phyloP scores from a whole-genome alignment of 108 stramenopile genomes.

The Heterococcus sp. region DNA sequence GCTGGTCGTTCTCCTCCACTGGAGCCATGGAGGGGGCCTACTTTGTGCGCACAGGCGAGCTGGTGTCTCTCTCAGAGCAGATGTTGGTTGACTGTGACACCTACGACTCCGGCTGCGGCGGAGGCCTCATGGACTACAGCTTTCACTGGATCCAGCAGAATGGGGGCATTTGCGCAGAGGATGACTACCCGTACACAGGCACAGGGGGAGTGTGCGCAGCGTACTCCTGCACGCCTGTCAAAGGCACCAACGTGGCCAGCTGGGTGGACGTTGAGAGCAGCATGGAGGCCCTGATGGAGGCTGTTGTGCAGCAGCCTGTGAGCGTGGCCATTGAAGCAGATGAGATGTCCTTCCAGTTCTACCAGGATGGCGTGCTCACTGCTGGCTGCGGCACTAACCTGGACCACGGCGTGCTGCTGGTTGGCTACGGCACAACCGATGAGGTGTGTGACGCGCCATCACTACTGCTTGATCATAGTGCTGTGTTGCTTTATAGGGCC shows the following conservation, averaged over 20 bases:
- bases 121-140: slow-evolving; percentile 63
- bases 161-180: slow-evolving; percentile 60
- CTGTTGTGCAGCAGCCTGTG: slow-evolving; percentile 57
- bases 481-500: not conserved
- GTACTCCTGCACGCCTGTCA: slow-evolving; percentile 21
- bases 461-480: too few species aligned
- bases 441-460: too few species aligned
- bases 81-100: slow-evolving; percentile 54
- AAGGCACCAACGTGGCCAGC: slow-evolving; percentile 26
- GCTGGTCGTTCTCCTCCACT: slow-evolving; percentile 96
- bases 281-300: slow-evolving; percentile 49
- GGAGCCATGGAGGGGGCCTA: slow-evolving; percentile 81
- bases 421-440: slow-evolving; percentile 60
- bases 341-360: slow-evolving; percentile 81
- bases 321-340: slow-evolving; percentile 73
- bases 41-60: slow-evolving; percentile 53
- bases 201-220: slow-evolving; percentile 6
- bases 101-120: slow-evolving; percentile 62
- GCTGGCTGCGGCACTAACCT: slow-evolving; percentile 56
- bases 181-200: slow-evolving; percentile 60
- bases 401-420: slow-evolving; percentile 62
- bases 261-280: slow-evolving; percentile 30
- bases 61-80: slow-evolving; percentile 63
- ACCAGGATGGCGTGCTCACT: slow-evolving; percentile 83
- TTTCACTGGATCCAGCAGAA: slow-evolving; percentile 64